phyloP scores from a whole-genome alignment of 495 filamentous ascomycete species.

The Trichocladium uniseriatum region DNA sequence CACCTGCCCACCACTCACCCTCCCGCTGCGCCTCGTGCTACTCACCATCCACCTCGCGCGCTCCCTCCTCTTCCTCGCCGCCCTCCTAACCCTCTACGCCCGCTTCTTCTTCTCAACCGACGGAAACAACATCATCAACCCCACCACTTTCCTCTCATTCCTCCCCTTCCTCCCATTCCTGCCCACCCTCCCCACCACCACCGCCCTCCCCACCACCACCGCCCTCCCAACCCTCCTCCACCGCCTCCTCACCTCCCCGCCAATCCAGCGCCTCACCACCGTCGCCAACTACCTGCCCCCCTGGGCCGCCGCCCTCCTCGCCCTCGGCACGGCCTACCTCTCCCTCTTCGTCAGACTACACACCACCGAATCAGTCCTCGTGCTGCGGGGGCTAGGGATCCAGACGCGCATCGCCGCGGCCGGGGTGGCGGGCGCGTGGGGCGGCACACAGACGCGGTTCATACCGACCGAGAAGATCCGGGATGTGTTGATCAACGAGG shows the following conservation, averaged over 20 bases:
- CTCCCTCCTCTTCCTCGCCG: constrained; percentile 22
- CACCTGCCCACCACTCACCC: constrained; percentile 51
- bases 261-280: constrained; percentile 18
- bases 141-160: not conserved
- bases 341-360: constrained; percentile 32
- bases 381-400: constrained; percentile 81
- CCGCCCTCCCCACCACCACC: not conserved
- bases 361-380: constrained; percentile 74
- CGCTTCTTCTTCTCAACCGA: constrained; percentile 12
- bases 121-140: too few relatives aligned
- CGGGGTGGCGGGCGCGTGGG: constrained; percentile 25
- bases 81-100: constrained; percentile 31
- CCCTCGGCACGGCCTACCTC: constrained; percentile 23
- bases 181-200: constrained; percentile 3
- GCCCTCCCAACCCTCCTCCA: constrained; percentile 19
- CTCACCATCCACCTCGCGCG: constrained; percentile 42
- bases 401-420: constrained; percentile 77
- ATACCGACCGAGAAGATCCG: constrained; percentile 88
- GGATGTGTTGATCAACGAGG: constrained; percentile 91
- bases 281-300: constrained; percentile 31
- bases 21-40: constrained; percentile 47
- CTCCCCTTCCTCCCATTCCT: not conserved
- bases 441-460: constrained; percentile 55
- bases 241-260: constrained; percentile 28
- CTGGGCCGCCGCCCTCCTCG: constrained; percentile 19